These are phyloP conservation scores for Tulasnella calospora DNA, from an alignment of 768 basidiomycete genomes.

Conservation along the genomic window DNA sequence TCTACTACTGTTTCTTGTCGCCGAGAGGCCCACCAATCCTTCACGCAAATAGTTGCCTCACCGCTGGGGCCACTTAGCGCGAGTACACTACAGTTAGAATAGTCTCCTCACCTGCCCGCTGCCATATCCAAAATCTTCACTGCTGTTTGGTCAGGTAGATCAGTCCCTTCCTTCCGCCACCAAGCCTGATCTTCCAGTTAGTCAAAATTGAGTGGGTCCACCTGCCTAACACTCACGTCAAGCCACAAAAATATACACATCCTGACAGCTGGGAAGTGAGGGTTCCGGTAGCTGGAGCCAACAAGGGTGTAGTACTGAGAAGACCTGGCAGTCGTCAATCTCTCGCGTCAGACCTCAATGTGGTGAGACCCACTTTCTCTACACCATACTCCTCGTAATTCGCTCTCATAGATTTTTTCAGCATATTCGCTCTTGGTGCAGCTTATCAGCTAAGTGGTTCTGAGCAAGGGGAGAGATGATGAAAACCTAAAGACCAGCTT, in stretches of 20 bases:
- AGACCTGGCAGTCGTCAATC: neutral
- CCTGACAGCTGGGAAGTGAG: constrained; percentile 63
- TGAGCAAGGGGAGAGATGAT: neutral
- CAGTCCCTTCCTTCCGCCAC: constrained; percentile 36
- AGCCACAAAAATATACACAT: constrained; percentile 52
- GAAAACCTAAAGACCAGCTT: neutral
- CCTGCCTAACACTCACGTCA: constrained; percentile 39
- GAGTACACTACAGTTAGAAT: neutral
- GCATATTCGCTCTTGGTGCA: neutral
- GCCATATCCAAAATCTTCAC: constrained; percentile 57
- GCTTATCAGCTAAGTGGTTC: neutral
- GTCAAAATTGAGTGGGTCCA: constrained; percentile 15
- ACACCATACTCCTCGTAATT: constrained; percentile 55
- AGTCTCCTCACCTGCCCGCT: constrained; percentile 36
- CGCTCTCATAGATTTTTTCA: constrained; percentile 44
- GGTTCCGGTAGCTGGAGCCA: constrained; percentile 64
- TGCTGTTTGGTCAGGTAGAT: constrained; percentile 36
- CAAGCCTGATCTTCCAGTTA: constrained; percentile 38
- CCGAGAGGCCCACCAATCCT: constrained; percentile 52
- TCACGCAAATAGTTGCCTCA: constrained; percentile 55
- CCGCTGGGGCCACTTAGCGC: constrained; percentile 43
- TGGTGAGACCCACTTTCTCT: constrained; percentile 45
- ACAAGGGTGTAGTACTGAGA: constrained; percentile 59
- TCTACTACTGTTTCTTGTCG: constrained; percentile 30
- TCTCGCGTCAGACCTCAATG: neutral